These are phyloP conservation scores for Ceratobasidium sp. DNA, from an alignment of 1,284 basidiomycete species.

Conservation along the genomic window DNA sequence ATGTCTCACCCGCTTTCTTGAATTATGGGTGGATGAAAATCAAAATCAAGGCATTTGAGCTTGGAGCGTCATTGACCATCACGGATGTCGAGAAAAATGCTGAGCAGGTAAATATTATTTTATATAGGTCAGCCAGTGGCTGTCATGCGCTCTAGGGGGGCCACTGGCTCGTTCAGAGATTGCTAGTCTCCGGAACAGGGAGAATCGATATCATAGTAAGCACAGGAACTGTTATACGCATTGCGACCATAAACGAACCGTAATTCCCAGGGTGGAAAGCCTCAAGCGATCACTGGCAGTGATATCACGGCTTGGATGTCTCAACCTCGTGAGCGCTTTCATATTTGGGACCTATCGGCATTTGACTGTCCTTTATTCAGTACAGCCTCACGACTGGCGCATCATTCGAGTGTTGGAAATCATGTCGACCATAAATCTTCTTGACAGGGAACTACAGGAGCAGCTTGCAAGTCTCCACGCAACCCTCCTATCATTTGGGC, in stretches of 20 bases:
- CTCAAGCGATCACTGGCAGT: background rate
- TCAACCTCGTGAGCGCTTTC: background rate
- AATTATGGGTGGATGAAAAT: background rate
- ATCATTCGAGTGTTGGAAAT: background rate
- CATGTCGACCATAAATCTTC: background rate
- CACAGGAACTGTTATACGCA: background rate
- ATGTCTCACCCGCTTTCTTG: background rate
- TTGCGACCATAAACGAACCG: too few relatives aligned
- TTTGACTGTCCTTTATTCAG: background rate
- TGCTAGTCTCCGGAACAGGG: background rate
- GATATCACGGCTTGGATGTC: background rate
- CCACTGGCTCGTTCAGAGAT: background rate
- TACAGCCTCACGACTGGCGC: background rate
- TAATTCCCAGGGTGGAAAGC: background rate
- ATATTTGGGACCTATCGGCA: background rate
- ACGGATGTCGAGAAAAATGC: conserved; percentile 1
- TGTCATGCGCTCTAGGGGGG: background rate
- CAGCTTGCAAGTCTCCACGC: background rate
- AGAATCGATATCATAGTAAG: background rate
- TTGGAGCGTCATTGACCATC: background rate
- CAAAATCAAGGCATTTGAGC: conserved; percentile 1
- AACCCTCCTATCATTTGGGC: too few relatives aligned
- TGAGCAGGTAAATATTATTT: too few relatives aligned
- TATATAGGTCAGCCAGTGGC: too few relatives aligned
- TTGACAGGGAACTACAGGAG: background rate